These are phyloP conservation scores for Dioszegia hungarica DNA, from an alignment of 768 basidiomycete species.

Conservation along the genomic window DNA sequence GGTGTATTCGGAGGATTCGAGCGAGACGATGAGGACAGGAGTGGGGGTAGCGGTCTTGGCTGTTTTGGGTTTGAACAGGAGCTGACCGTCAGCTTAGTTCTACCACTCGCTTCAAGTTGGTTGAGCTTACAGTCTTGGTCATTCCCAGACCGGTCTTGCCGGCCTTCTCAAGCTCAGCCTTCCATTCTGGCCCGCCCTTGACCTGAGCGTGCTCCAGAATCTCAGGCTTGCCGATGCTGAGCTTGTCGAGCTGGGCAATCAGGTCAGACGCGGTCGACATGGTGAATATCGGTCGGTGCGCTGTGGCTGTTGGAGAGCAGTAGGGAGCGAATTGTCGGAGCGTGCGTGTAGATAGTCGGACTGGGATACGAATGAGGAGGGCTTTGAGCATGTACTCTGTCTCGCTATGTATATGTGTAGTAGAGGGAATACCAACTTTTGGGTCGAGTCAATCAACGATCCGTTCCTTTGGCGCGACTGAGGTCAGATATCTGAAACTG, in stretches of 20 bases:
- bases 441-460: background rate
- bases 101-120: too few relatives aligned
- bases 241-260: slow-evolving; percentile 24
- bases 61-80: slow-evolving; percentile 94
- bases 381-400: slow-evolving; percentile 8
- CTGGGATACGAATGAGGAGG: background rate
- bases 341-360: background rate
- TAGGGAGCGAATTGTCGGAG: too few relatives aligned
- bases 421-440: background rate
- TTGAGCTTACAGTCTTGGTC: slow-evolving; percentile 46
- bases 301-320: background rate
- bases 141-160: slow-evolving; percentile 23
- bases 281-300: background rate
- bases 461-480: background rate
- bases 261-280: slow-evolving; percentile 26
- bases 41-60: slow-evolving; percentile 80
- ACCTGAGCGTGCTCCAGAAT: slow-evolving; percentile 60
- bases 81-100: slow-evolving; percentile 50
- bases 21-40: slow-evolving; percentile 80
- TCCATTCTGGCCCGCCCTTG: slow-evolving; percentile 71
- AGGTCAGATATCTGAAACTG: slow-evolving; percentile 3
- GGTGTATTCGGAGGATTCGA: slow-evolving; percentile 77
- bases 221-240: slow-evolving; percentile 30
- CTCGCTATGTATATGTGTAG: background rate
- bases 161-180: slow-evolving; percentile 58